Conservation (phyloP, 306 rosid species). For the Prunus mongolica region DNA sequence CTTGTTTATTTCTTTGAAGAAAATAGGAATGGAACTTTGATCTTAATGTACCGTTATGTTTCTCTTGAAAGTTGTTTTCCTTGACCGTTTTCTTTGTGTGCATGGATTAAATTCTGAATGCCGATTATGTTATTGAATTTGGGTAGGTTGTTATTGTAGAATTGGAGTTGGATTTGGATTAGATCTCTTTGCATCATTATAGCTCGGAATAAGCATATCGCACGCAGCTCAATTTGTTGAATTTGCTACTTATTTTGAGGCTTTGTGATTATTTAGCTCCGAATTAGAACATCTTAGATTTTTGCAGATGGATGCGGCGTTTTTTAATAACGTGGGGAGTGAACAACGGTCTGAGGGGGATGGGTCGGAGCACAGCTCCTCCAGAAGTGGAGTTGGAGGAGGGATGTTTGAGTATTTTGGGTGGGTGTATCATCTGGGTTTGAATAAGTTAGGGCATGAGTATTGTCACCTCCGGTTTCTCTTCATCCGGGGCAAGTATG, state of each 20-base stretch:
- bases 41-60: background rate
- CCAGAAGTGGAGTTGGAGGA: conserved; percentile 11
- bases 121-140: background rate
- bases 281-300: background rate
- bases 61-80: background rate
- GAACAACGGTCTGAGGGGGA: conserved; percentile 25
- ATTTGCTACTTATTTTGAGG: background rate
- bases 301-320: conserved; percentile 14
- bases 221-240: background rate
- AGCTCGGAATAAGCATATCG: background rate
- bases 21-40: background rate
- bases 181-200: background rate
- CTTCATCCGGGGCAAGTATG: conserved; percentile 59
- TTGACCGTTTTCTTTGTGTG: background rate
- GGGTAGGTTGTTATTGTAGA: background rate
- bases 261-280: background rate
- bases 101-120: background rate
- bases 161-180: background rate
- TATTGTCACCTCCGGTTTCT: conserved; percentile 71
- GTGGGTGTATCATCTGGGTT: conserved; percentile 83
- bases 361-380: conserved; percentile 15
- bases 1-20: background rate
- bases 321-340: conserved; percentile 23
- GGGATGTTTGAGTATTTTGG: conserved; percentile 63
- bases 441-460: conserved; percentile 70